Evolutionary conservation across 2,329 filamentous ascomycete genomes (phyloP), one percentile per base, ranked within the genome.

Genomic region (Sarocladium kiliense): DNA sequence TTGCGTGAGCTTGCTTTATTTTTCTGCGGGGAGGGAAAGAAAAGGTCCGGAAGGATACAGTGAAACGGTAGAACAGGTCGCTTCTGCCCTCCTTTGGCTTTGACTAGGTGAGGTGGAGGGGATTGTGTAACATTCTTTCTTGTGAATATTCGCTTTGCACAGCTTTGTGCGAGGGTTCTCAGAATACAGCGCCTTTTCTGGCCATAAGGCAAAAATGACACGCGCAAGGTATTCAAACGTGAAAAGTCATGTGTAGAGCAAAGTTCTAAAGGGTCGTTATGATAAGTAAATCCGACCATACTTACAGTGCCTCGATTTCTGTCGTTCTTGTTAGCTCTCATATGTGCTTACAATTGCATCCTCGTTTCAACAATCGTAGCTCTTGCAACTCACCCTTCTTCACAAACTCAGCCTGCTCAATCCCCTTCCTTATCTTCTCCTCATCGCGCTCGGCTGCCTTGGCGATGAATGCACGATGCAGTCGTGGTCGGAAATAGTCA

Each of bases 231-330:
- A 14, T 9, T 9, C 30, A 34, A 7, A 34, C n/a, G n/a, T n/a
- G n/a, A n/a, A n/a, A n/a, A n/a, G 30, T 9, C 30, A 34, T 14
- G 30, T 34, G 30, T n/a, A n/a, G n/a, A n/a, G n/a, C n/a, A n/a
- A n/a, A n/a, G n/a, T n/a, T n/a, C n/a, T n/a, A n/a, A n/a, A n/a
- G n/a, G n/a, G n/a, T n/a, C n/a, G n/a, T n/a, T n/a, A n/a, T n/a
- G n/a, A n/a, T n/a, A n/a, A n/a, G n/a, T n/a, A n/a, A n/a, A n/a
- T n/a, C n/a, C n/a, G n/a, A n/a, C n/a, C n/a, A 26, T 2, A 80
- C 89, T 82, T 79, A 97, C 89, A 97, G 69, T 18, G 91, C 87
- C 74, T 97, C 92, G 58, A 97, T 90, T 70, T 97, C 93, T 94
- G 16, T 9, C 26, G 3, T 27, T 3, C 6, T 16, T 3, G 21